Conservation (phyloP, 768 basidiomycete genomes). For the Neoboletus brunneissimus region DNA sequence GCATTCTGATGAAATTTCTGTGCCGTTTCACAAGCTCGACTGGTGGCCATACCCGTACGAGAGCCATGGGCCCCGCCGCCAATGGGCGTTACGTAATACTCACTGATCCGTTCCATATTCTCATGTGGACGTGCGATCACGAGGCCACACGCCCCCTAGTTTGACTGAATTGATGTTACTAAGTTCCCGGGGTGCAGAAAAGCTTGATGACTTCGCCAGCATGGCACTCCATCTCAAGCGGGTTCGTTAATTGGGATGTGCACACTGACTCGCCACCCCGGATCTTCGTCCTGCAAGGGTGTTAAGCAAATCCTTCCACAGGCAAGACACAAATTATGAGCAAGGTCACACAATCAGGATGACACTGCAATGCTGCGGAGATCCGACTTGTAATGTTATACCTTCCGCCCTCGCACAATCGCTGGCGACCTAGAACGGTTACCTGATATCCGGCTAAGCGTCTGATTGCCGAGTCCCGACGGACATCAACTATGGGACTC, state of each 20-base stretch:
- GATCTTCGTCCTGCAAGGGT: too few species aligned
- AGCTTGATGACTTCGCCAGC: background rate
- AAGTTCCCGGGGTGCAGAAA: background rate
- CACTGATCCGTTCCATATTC: background rate
- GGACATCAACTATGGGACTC: background rate
- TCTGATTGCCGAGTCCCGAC: background rate
- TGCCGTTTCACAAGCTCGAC: background rate
- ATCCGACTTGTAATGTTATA: background rate
- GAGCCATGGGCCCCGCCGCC: background rate
- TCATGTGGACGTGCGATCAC: background rate
- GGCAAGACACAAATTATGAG: background rate
- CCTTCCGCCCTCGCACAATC: background rate
- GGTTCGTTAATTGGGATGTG: background rate
- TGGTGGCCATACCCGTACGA: background rate
- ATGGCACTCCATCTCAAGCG: background rate
- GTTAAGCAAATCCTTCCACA: background rate
- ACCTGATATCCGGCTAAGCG: too few species aligned
- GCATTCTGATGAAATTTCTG: background rate
- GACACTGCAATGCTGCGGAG: background rate
- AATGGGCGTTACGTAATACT: background rate
- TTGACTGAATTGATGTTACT: background rate
- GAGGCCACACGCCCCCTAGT: background rate
- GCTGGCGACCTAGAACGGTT: background rate
- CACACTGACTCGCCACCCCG: background rate
- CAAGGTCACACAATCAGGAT: background rate